Base-by-base conservation (phyloP, 805 yeast species). In the Pichia eremophila region DNA sequence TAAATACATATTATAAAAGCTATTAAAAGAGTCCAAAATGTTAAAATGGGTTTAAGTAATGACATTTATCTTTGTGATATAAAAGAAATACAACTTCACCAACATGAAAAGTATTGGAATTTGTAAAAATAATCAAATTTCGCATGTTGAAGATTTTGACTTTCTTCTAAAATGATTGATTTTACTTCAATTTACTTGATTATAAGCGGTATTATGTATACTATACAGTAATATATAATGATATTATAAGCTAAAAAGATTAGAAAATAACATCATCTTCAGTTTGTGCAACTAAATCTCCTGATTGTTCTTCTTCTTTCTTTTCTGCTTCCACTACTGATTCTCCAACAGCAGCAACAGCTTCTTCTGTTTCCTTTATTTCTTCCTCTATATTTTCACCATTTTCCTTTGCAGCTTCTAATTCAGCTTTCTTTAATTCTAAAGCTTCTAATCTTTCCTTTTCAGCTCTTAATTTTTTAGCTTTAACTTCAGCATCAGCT, bases 401-500 rank as follows among this genome's bases (percentile, higher is more conserved):
- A 22, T 22, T 22, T 22, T 53, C 54, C 15, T 52, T 59, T 41
- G 38, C 46, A 32, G 49, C 57, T 32, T 49, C 61, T 25, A 53
- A 53, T 12, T 53, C 59, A 41, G 37, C 46, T 41, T 51, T 57
- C 32, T 51, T 58, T 39, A 49, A 39, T 27, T 48, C 49, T 17
- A 46, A 38, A 18, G 44, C 45, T 12, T 40, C 55, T 6, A 37
- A 35, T 37, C 41, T 46, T 17, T 45, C 43, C 11, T 34, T 29
- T 19, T 45, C 55, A 31, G 48, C 57, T 39, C 57, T 65, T 22
- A 43, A n/a, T 41, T 61, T 65, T 48, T 63, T 67, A 11, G 61
- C 61, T 15, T 63, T 64, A 38, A 65, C 73, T 54, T 77, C 85
- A 19, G 72, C 74, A 53, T 83, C 93, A 27, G 74, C 73, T 22